Conservation (phyloP, 352 stramenopile genomes). For the Phytophthora vignae region DNA sequence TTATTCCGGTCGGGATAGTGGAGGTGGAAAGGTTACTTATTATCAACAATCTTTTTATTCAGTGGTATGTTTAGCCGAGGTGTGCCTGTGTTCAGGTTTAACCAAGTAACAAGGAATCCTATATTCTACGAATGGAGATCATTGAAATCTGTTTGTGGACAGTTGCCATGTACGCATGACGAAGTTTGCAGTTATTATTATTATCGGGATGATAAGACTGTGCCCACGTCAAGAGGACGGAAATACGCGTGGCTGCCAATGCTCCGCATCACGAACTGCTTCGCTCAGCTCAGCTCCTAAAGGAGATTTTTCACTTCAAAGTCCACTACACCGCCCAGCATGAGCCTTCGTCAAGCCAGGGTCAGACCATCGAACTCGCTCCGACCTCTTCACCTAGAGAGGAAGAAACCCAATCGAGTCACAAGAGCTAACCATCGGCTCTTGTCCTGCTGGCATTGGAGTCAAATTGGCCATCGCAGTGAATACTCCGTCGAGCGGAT, state of each 20-base stretch:
- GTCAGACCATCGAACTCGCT: not conserved
- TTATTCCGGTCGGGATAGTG: constrained; percentile 21
- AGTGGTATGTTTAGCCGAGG: too few species aligned
- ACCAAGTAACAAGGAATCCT: too few species aligned
- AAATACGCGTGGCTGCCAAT: not conserved
- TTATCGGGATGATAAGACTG: not conserved
- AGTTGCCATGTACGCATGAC: too few species aligned
- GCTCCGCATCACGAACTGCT: not conserved
- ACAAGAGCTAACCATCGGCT: not conserved
- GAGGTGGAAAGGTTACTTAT: too few species aligned
- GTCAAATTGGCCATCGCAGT: not conserved
- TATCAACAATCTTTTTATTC: too few species aligned
- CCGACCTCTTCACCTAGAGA: not conserved
- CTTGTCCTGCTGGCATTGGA: not conserved
- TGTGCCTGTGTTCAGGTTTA: too few species aligned
- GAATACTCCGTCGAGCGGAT: constrained; percentile 1
- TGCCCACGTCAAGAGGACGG: not conserved
- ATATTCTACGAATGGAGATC: too few species aligned
- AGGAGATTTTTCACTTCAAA: not conserved
- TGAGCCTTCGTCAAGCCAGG: not conserved
- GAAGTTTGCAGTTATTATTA: too few species aligned
- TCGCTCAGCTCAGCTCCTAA: not conserved
- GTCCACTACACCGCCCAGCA: too few species aligned
- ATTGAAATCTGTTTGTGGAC: too few species aligned
- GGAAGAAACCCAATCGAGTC: not conserved